These are phyloP conservation scores for Hemileccinum impolitum DNA, from an alignment of 768 basidiomycete species.

Conservation along the genomic window DNA sequence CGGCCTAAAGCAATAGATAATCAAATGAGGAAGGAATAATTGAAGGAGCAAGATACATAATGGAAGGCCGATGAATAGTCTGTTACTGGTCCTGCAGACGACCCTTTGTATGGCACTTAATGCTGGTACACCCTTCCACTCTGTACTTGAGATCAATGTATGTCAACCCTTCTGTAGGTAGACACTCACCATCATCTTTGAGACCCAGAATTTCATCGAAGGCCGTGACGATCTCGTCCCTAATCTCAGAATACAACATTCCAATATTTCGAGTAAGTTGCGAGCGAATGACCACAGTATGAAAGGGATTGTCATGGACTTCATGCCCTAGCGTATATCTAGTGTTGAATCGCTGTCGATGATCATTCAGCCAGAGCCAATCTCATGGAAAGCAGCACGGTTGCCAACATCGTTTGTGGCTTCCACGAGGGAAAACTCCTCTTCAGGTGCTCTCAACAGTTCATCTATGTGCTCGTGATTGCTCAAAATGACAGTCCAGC, in stretches of 20 bases:
- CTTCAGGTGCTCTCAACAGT: slow-evolving; percentile 37
- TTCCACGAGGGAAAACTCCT: slow-evolving; percentile 27
- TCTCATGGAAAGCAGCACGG: neutral
- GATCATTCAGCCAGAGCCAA: neutral
- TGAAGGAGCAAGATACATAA: slow-evolving; percentile 35
- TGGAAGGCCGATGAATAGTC: slow-evolving; percentile 47
- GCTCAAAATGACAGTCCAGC: slow-evolving; percentile 40
- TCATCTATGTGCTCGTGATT: slow-evolving; percentile 35
- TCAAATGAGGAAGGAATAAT: neutral
- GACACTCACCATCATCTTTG: slow-evolving; percentile 7
- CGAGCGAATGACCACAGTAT: slow-evolving; percentile 25
- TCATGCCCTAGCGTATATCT: slow-evolving; percentile 37
- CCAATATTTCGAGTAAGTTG: slow-evolving; percentile 39
- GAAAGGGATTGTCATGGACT: slow-evolving; percentile 26
- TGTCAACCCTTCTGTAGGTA: too few species aligned
- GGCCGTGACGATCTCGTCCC: slow-evolving; percentile 41
- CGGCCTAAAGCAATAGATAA: neutral
- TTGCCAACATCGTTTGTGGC: slow-evolving; percentile 31
- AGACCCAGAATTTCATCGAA: slow-evolving; percentile 37
- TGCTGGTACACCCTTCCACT: slow-evolving; percentile 36
- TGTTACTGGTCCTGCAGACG: slow-evolving; percentile 40
- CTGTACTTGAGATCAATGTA: slow-evolving; percentile 18
- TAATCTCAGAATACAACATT: slow-evolving; percentile 37
- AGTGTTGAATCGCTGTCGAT: slow-evolving; percentile 33
- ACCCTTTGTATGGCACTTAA: slow-evolving; percentile 29